Evolutionary conservation across 2,329 filamentous ascomycete species (phyloP), one percentile per base, ranked within the genome.

Genomic region (Sporothrix curviconia): DNA sequence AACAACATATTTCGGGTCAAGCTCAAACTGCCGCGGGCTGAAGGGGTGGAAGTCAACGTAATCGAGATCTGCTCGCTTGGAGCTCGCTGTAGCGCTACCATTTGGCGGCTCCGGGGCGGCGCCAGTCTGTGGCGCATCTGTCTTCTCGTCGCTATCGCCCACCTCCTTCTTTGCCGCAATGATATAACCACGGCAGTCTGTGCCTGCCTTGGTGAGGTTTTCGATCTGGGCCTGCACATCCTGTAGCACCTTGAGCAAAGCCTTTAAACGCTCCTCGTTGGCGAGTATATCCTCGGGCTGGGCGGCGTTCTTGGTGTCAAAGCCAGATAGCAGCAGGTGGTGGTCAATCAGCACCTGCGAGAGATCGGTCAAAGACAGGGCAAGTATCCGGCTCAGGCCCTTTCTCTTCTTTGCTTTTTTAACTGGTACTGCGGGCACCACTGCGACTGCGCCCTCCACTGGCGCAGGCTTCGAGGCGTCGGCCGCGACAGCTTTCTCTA

Each of bases 1-100:
- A 15, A 95, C 83, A 3, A 83, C 80, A 24, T 86, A 81, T 0
- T 78, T 74, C 0, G 83, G 75, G 57, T 91, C 84, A 7, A 81
- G 77, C 61, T 85, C 82, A 61, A 95, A 88, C 64, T 97, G 92
- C 22, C 79, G 76, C 0, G 94, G 94, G 39, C 87, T 76, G 70
- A 97, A 97, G 0, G 94, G 94, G 64, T 97, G 92, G 65, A 96
- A 97, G 66, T 99, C 94, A 56, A 96, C 89, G 67, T 96, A 99
- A 2, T 95, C 75, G 6, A 94, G 68, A 46, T 68, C 32, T 43
- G 42, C 17, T 22, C 42, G 36, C 22, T 46, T 25, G 3, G 43
- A 58, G 28, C 30, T 37, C 8, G 55, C 34, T 0, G 60, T 59
- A 11, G 32, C 14, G 50, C 17, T 1, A 62, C n/a, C n/a, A n/a